Conservation (phyloP, 441 rosid species). For the Rhodomyrtus psidioides region DNA sequence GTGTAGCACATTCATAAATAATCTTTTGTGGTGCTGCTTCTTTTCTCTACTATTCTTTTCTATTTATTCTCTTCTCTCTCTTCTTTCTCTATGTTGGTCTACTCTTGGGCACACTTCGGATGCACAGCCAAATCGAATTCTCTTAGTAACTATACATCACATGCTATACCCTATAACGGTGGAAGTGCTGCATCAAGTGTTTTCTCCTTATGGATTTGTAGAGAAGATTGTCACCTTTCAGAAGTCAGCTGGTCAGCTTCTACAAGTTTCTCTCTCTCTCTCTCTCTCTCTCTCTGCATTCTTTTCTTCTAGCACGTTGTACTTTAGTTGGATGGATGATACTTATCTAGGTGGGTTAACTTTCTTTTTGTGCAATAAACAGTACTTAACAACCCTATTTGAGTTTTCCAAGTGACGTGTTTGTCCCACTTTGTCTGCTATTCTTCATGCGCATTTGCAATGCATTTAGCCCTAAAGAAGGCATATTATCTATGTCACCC, state of each 20-base stretch:
- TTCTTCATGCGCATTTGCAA: background rate
- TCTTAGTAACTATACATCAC: slow-evolving; percentile 92
- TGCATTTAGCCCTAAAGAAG: background rate
- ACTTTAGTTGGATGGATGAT: background rate
- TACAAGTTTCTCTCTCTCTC: slow-evolving; percentile 33
- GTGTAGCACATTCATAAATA: slow-evolving; percentile 13
- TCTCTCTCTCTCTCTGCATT: background rate
- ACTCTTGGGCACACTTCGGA: slow-evolving; percentile 47
- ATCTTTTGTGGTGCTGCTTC: slow-evolving; percentile 14
- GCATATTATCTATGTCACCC: background rate
- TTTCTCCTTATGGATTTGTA: slow-evolving; percentile 93
- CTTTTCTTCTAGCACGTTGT: background rate
- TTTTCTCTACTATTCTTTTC: slow-evolving; percentile 32
- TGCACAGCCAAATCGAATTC: slow-evolving; percentile 93
- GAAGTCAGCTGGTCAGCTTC: slow-evolving; percentile 99
- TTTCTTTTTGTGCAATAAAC: background rate
- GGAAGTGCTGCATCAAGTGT: slow-evolving; percentile 98
- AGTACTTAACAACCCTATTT: background rate
- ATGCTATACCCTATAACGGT: slow-evolving; percentile 99
- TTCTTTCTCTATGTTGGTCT: slow-evolving; percentile 53
- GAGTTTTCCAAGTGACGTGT: background rate
- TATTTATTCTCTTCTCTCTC: slow-evolving; percentile 44
- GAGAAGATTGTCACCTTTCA: slow-evolving; percentile 99
- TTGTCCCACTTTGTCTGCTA: background rate
- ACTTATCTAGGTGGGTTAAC: background rate